Evolutionary conservation across 192 early-diverging fungal species (phyloP).

Genomic region (Funneliformis mosseae): DNA sequence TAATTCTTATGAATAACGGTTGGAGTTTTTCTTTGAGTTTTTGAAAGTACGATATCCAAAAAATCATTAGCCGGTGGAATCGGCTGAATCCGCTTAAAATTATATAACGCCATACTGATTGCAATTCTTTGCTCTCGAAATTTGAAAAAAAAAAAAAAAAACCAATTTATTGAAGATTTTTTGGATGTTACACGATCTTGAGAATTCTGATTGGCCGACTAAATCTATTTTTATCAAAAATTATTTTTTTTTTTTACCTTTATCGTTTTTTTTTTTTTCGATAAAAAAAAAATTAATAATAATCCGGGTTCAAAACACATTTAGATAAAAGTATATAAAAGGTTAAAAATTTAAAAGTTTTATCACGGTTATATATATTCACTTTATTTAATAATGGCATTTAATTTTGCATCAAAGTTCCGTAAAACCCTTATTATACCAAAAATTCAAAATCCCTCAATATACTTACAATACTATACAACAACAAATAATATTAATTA

Average conservation of each 20-base stretch:
- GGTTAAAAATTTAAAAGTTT: background rate
- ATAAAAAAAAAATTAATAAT: background rate
- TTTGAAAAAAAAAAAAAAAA: background rate
- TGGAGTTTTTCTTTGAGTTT: constrained; percentile 98
- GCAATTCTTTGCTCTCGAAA: background rate
- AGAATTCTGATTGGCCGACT: background rate
- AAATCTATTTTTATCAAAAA: background rate
- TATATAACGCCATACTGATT: constrained; percentile 71
- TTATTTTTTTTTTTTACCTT: background rate
- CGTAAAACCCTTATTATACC: background rate
- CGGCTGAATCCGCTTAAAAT: constrained; percentile 97
- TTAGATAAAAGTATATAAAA: no score
- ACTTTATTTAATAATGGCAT: background rate
- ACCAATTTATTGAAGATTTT: background rate
- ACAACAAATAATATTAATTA: background rate
- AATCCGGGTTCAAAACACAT: no score
- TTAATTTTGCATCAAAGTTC: background rate
- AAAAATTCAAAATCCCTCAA: background rate
- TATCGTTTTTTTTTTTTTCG: no score
- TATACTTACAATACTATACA: background rate
- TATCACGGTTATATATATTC: background rate
- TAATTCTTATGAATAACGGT: constrained; percentile 97
- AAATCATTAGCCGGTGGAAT: constrained; percentile 92
- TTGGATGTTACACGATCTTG: background rate
- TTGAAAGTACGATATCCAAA: constrained; percentile 96